Base-by-base conservation (phyloP, 805 yeast genomes). In the Candida vartiovaarae region DNA sequence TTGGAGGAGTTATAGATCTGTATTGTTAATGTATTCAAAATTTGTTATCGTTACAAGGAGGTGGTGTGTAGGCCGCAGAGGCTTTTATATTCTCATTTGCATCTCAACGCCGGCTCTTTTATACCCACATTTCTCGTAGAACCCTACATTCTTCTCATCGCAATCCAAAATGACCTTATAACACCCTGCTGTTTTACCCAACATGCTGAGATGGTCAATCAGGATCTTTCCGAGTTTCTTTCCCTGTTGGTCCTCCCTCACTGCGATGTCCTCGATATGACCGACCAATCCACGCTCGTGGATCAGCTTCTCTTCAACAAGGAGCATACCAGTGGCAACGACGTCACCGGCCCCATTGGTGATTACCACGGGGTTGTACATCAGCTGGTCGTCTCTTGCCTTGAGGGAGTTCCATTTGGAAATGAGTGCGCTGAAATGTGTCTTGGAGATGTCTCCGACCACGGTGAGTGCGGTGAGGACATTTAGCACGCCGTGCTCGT, bases 261-360 rank as follows among this genome's bases (percentile, higher is more conserved):
- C 95, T 1, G 97, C 83, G 48, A 91, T 91, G 61, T 91, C 99
- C 59, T 91, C 99, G 50, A 91, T 84, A 65, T 91, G 98, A 2
- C 98, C 98, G 4, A 87, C 95, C 41, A 73, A 63, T 0, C 95
- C 95, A 61, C 93, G 80, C 34, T 68, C 76, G 64, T 91, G 99
- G 49, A 93, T 88, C 49, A 83, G 65, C 62, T 91, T 91, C 40
- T 73, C 74, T 62, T 91, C 99, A 6, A 93, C 68, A 8, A 93
- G 56, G 10, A 91, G 65, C 60, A 84, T 80, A 0, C 98, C 98
- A 0, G 89, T 78, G 4, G 95, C 96, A 1, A 86, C 95, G 8
- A 89, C 77, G 4, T 54, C 54, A 7, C 73, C 78, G 0, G 45
- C 33, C 3, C 61, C 51, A 1, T 57, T 60, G 52, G 76, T 65